A percentile compares a stretch with the other conserved stretches of the same genome.
Conservation (phyloP, 805 yeast species). For the Spathaspora gorwiae region DNA sequence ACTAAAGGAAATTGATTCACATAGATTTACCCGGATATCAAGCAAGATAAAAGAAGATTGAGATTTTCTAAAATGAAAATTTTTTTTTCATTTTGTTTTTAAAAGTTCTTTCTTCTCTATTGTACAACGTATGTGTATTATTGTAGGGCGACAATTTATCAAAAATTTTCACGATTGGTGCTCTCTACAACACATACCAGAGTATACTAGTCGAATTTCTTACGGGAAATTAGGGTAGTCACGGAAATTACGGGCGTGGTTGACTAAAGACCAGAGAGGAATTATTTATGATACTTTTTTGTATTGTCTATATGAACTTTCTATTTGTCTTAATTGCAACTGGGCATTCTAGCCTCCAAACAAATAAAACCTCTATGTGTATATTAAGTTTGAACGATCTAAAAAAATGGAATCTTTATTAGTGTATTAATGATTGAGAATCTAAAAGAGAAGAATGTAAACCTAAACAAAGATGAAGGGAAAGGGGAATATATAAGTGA, state of each 20-base stretch:
- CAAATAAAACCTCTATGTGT: slow-evolving; percentile 10
- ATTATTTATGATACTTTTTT: background rate
- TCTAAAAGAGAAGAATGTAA: too few relatives aligned
- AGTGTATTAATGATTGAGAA: too few relatives aligned
- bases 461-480: too few relatives aligned
- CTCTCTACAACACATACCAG: slow-evolving; percentile 50
- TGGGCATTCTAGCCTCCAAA: slow-evolving; percentile 44
- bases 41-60: too few relatives aligned
- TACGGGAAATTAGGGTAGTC: slow-evolving; percentile 23
- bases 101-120: slow-evolving; percentile 21
- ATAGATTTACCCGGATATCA: too few relatives aligned
- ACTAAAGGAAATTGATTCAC: too few relatives aligned
- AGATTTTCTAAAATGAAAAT: background rate
- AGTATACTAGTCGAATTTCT: slow-evolving; percentile 33
- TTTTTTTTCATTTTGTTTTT: background rate
- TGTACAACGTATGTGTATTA: slow-evolving; percentile 47
- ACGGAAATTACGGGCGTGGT: slow-evolving; percentile 39
- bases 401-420: too few relatives aligned
- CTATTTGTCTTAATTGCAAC: slow-evolving; percentile 7
- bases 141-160: slow-evolving; percentile 41
- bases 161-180: slow-evolving; percentile 32
- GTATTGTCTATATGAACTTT: background rate
- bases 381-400: too few relatives aligned
- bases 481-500: too few relatives aligned
- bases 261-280: slow-evolving; percentile 9